Conservation (phyloP, 345 rosid genomes). For the Eucalyptus tenuipes region DNA sequence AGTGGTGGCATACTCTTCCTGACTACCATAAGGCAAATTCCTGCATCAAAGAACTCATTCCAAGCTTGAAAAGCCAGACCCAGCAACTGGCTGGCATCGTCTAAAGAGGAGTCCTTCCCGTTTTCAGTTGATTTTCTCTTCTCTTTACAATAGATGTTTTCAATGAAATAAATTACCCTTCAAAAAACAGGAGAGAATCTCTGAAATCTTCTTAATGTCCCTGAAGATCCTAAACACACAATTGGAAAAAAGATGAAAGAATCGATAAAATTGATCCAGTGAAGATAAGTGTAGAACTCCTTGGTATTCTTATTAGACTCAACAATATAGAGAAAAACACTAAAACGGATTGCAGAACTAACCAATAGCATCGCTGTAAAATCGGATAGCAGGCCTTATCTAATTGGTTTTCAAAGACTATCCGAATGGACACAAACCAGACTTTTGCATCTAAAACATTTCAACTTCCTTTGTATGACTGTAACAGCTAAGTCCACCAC, state of each 20-base stretch:
- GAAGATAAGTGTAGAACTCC: not conserved
- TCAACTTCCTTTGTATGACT: not conserved
- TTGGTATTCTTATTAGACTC: not conserved
- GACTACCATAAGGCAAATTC: not conserved
- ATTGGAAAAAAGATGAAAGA: not conserved
- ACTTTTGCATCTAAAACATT: not conserved
- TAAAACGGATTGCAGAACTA: not conserved
- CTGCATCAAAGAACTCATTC: not conserved
- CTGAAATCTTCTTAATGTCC: not conserved
- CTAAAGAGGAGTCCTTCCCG: not conserved
- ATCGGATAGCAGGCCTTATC: not conserved
- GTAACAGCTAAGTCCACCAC: not conserved
- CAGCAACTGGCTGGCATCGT: not conserved
- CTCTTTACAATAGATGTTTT: not conserved
- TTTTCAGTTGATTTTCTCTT: not conserved
- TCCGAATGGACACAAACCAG: not conserved
- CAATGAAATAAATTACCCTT: not conserved
- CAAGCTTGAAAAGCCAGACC: not conserved
- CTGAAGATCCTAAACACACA: not conserved
- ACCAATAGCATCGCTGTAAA: not conserved
- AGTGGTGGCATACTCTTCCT: not conserved
- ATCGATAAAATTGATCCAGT: not conserved
- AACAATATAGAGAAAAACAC: not conserved
- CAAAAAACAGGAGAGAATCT: not conserved
- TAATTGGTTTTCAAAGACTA: not conserved